phyloP scores from a whole-genome alignment of 768 basidiomycete genomes.

The Tulasnella sp. region DNA sequence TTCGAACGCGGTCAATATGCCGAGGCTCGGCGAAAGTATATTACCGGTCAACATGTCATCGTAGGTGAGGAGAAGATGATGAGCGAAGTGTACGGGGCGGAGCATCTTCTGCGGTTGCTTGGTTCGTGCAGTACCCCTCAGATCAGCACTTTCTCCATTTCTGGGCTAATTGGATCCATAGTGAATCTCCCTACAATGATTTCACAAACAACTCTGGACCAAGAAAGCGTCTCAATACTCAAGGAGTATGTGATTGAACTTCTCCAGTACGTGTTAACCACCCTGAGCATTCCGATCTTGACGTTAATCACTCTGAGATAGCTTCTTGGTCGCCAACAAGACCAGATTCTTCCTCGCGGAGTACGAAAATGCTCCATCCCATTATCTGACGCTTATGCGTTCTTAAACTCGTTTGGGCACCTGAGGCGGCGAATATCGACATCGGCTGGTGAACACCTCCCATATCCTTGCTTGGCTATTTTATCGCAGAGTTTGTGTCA shows the following conservation, averaged over 20 bases:
- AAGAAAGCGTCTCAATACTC: slow-evolving; percentile 69
- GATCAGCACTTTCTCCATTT: slow-evolving; percentile 6
- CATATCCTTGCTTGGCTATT: too few species aligned
- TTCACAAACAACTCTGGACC: slow-evolving; percentile 77
- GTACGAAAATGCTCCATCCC: slow-evolving; percentile 10
- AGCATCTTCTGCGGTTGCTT: slow-evolving; percentile 83
- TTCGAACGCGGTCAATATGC: slow-evolving; percentile 93
- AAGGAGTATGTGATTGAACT: slow-evolving; percentile 86
- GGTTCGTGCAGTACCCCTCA: slow-evolving; percentile 40
- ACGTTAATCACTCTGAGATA: background rate
- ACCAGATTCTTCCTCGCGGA: slow-evolving; percentile 7
- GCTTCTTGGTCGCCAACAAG: slow-evolving; percentile 13
- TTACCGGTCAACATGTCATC: slow-evolving; percentile 58
- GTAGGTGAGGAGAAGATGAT: slow-evolving; percentile 67
- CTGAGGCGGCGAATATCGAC: too few species aligned
- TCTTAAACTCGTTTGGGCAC: background rate
- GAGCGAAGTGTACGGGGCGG: slow-evolving; percentile 86
- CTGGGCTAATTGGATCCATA: slow-evolving; percentile 26
- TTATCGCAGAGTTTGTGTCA: too few species aligned
- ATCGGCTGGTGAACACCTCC: too few species aligned
- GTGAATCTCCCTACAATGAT: slow-evolving; percentile 91
- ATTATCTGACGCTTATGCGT: slow-evolving; percentile 3
- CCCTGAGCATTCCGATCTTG: background rate
- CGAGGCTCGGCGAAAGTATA: slow-evolving; percentile 56
- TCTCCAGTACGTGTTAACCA: slow-evolving; percentile 43